Conservation (phyloP, 2,329 filamentous ascomycete genomes). For the Fusarium xylarioides region DNA sequence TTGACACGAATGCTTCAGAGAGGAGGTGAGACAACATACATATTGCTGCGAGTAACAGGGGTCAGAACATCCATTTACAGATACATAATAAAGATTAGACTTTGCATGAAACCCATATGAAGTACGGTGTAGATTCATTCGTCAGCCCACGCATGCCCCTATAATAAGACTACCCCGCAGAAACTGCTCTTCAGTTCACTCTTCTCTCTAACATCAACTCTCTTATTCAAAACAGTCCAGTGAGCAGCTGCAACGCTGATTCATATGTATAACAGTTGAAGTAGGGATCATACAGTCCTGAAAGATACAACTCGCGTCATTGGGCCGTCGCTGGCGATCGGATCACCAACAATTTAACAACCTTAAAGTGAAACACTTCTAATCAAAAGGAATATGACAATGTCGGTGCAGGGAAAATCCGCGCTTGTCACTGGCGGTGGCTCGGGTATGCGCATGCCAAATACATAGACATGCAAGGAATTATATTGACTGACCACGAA, state of each 20-base stretch:
- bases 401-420: constrained; percentile 41
- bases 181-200: neutral
- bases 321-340: neutral
- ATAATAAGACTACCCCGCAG: constrained; percentile 21
- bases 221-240: neutral
- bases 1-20: neutral
- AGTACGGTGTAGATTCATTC: neutral
- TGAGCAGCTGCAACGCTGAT: neutral
- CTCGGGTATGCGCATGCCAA: constrained; percentile 24
- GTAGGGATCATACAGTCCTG: neutral
- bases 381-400: constrained; percentile 11
- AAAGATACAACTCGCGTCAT: neutral
- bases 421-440: constrained; percentile 37
- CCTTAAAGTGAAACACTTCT: neutral
- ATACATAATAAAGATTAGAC: neutral
- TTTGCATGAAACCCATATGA: neutral
- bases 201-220: neutral
- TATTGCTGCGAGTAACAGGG: neutral
- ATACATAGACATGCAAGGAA: neutral
- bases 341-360: neutral
- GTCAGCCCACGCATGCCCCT: constrained; percentile 33
- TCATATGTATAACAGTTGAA: neutral
- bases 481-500: neutral
- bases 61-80: neutral
- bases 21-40: neutral